Conservation (phyloP, 441 rosid species). For the Metrosideros polymorpha region DNA sequence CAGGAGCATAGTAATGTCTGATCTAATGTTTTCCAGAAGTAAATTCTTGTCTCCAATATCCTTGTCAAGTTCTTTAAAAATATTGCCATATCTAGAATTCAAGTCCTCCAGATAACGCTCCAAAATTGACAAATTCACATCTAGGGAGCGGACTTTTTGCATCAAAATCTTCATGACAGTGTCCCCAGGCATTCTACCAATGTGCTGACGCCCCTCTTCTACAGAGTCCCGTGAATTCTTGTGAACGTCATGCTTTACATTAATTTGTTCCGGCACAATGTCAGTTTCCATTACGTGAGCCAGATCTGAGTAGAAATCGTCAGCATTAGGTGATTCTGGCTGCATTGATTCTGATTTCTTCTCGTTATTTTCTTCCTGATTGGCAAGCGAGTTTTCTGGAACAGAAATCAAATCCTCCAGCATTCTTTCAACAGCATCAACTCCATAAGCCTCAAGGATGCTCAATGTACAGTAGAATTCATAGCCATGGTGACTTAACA, state of each 20-base stretch:
- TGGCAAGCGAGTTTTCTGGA: conserved; percentile 36
- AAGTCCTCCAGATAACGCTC: conserved; percentile 82
- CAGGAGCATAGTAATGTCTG: conserved; percentile 33
- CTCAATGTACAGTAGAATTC: conserved; percentile 93
- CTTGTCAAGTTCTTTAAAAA: conserved; percentile 55
- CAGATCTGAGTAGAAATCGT: conserved; percentile 21
- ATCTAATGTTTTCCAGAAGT: conserved; percentile 32
- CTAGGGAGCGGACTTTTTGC: conserved; percentile 83
- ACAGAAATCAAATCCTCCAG: conserved; percentile 77
- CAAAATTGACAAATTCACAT: conserved; percentile 67
- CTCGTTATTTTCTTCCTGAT: conserved; percentile 30
- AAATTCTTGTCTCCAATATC: conserved; percentile 45
- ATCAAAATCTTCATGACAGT: conserved; percentile 77
- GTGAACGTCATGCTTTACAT: conserved; percentile 23
- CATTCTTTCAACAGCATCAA: conserved; percentile 88
- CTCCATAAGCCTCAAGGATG: conserved; percentile 73
- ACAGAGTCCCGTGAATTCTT: conserved; percentile 17
- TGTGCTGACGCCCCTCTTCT: conserved; percentile 69
- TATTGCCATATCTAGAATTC: conserved; percentile 54
- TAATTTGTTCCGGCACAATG: conserved; percentile 13
- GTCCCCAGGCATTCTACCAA: conserved; percentile 86
- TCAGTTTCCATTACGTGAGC: conserved; percentile 21
- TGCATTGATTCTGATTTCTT: conserved; percentile 16
- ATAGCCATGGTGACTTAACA: conserved; percentile 71
- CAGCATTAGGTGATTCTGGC: conserved; percentile 24